Conservation (phyloP, 495 filamentous ascomycete species). For the Elasticomyces elasticus region DNA sequence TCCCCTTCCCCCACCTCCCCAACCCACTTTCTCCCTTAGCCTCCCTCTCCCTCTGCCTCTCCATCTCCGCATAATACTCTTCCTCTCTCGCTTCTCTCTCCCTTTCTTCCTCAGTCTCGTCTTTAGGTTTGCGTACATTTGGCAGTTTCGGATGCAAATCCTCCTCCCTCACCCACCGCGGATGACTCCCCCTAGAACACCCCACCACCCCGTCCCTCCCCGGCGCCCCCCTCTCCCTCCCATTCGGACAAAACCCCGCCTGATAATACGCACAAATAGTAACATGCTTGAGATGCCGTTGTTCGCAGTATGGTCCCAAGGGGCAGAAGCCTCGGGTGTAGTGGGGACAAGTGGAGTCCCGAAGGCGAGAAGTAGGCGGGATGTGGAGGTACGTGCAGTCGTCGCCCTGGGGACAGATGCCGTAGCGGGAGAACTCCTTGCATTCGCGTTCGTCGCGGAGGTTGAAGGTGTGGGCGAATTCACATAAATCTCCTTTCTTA, state of each 20-base stretch:
- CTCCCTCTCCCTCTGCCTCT: constrained; percentile 18
- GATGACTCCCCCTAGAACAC: constrained; percentile 73
- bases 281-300: constrained; percentile 69
- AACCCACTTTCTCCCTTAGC: constrained; percentile 16
- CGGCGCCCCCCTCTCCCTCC: constrained; percentile 38
- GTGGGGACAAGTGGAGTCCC: constrained; percentile 70
- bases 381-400: constrained; percentile 95
- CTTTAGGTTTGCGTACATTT: constrained; percentile 50
- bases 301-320: constrained; percentile 72
- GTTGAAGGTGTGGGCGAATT: constrained; percentile 98
- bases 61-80: constrained; percentile 41
- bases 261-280: constrained; percentile 74
- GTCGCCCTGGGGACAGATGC: constrained; percentile 90
- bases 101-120: constrained; percentile 40
- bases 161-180: constrained; percentile 61
- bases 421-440: constrained; percentile 63
- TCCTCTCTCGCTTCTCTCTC: constrained; percentile 43
- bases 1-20: constrained; percentile 17
- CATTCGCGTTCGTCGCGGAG: constrained; percentile 96
- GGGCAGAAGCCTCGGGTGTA: constrained; percentile 95
- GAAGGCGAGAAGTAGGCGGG: constrained; percentile 63
- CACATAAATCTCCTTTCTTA: constrained; percentile 91
- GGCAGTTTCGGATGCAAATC: constrained; percentile 46
- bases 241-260: constrained; percentile 89
- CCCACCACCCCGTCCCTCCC: constrained; percentile 18